phyloP scores from a whole-genome alignment of 345 rosid genomes.

The Euphorbia pulcherrima region DNA sequence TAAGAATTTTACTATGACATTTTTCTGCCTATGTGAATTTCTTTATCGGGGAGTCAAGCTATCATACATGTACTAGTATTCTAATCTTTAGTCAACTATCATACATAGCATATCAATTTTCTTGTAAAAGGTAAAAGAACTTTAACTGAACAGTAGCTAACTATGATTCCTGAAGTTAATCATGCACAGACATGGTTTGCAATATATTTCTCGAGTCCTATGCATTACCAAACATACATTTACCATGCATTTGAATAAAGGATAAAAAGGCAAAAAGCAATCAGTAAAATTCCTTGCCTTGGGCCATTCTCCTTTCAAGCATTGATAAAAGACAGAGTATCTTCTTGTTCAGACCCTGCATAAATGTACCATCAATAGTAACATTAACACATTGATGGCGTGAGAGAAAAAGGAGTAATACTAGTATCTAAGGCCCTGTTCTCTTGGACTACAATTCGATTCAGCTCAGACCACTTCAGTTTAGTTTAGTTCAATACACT shows the following conservation, averaged over 20 bases:
- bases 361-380: conserved; percentile 2
- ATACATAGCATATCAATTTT: neutral
- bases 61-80: no score
- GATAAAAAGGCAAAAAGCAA: neutral
- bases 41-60: no score
- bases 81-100: no score
- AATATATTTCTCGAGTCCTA: neutral
- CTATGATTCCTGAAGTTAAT: neutral
- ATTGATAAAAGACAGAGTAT: conserved; percentile 65
- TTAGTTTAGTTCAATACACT: no score
- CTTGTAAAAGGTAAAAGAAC: neutral
- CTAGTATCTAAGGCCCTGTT: neutral
- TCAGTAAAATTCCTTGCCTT: conserved; percentile 40
- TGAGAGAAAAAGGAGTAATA: neutral
- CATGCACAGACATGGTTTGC: neutral
- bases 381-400: neutral
- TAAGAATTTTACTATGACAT: no score
- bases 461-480: no score
- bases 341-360: conserved; percentile 63
- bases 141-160: neutral
- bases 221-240: neutral
- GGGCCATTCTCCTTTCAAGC: conserved; percentile 73
- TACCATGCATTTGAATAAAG: neutral
- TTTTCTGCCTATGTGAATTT: no score
- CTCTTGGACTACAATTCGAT: no score